Evolutionary conservation across 306 rosid genomes (phyloP).

Genomic region (Purshia tridentata): DNA sequence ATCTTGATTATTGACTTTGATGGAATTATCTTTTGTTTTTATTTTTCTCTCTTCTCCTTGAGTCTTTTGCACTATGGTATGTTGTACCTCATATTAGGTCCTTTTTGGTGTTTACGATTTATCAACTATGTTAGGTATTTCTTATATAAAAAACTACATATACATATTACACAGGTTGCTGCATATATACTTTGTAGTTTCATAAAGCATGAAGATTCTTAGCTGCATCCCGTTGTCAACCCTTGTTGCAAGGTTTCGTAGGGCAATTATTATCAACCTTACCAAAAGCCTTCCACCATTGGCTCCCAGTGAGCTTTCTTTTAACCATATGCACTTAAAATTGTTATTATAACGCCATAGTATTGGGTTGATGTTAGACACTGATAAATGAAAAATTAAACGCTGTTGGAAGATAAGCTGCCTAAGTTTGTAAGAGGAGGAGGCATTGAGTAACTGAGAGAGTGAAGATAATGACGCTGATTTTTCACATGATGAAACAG

Average conservation of each 20-base stretch:
- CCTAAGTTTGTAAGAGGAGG: background rate
- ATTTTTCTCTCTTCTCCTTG: background rate
- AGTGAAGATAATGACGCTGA: background rate
- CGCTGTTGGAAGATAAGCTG: background rate
- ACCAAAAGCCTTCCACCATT: background rate
- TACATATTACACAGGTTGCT: background rate
- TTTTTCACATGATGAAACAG: background rate
- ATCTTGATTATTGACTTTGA: conserved; percentile 9
- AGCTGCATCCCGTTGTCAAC: background rate
- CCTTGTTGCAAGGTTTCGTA: background rate
- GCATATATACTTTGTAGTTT: background rate
- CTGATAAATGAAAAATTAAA: background rate
- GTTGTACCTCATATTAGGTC: background rate
- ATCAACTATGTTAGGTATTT: background rate
- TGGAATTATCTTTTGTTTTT: background rate
- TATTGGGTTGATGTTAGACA: background rate
- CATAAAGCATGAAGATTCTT: background rate
- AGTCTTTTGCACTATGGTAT: background rate
- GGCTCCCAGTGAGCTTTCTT: background rate
- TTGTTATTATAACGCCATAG: background rate
- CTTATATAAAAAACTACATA: no score
- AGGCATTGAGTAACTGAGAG: background rate
- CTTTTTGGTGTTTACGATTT: background rate
- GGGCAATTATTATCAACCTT: background rate
- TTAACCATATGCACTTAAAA: background rate